Evolutionary conservation across 73 alveolate species (phyloP), one percentile per base, ranked within the genome.

Genomic region (Paramecium biaurelia): DNA sequence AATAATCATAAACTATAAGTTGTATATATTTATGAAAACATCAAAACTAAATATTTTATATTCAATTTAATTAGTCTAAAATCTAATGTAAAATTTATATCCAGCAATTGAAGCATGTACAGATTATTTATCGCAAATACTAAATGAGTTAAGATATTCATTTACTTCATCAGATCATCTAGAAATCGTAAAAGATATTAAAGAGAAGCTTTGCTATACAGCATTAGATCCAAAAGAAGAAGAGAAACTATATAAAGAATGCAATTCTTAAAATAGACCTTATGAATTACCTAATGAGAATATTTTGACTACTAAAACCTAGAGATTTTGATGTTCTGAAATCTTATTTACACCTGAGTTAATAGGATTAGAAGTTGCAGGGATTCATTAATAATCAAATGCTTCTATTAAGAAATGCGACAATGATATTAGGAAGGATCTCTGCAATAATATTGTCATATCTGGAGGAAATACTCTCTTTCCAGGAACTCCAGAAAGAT

Each of bases 401-500:
- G 92, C 96, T 47, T 92, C 98, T 28, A 96, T 98, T 82, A 93
- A 82, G 97, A 95, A 93, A 85, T 97, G 99, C 85, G 99, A 97
- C 85, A 95, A 93, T 12, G 99, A 97, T 86, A 94, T 98, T 15
- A 92, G 99, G 24, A 92, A 94, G 84, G 99, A 97, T 76, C 95
- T 98, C 7, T 76, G 12, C 18, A 42, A 15, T 8, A 96, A 97
- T 86, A 96, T 98, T 42, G 96, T 97, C 56, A 84, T 97, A 70
- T 92, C 98, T 45, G 99, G 99, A 30, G 99, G 99, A 12, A 96
- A 98, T 37, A 97, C 99, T n/a, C 94, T 98, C 95, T 98, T 98
- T 94, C 96, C 95, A 90, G 99, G 99, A 67, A 76, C 97, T 63
- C 98, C 96, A 11, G 99, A 97, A 76, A 96, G 99, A 86, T 85